These are phyloP conservation scores for Xylaria castorea DNA, from an alignment of 495 filamentous ascomycete species.

Conservation along the genomic window DNA sequence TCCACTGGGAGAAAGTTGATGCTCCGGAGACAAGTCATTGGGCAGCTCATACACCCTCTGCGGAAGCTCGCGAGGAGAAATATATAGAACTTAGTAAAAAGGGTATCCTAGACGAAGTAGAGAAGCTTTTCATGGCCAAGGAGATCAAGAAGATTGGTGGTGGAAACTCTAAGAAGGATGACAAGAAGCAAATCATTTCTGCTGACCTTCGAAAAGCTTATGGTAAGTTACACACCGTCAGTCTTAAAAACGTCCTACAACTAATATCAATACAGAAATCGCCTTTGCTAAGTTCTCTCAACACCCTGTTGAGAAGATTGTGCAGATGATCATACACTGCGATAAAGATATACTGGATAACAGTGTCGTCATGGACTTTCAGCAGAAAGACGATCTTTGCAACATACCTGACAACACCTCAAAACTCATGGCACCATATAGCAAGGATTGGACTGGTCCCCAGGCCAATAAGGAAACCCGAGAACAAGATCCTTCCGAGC, in stretches of 20 bases:
- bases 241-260: neutral
- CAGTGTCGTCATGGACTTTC: constrained; percentile 94
- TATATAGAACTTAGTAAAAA: constrained; percentile 90
- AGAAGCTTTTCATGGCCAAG: constrained; percentile 96
- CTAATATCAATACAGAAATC: constrained; percentile 66
- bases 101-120: constrained; percentile 95
- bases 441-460: constrained; percentile 93
- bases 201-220: constrained; percentile 90
- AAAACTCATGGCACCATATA: constrained; percentile 93
- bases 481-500: constrained; percentile 86
- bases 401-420: constrained; percentile 87
- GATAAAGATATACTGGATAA: constrained; percentile 92
- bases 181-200: constrained; percentile 97
- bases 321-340: constrained; percentile 94
- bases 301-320: constrained; percentile 78
- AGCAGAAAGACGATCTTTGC: constrained; percentile 90
- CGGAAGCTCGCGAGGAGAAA: constrained; percentile 88
- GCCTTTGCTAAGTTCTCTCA: constrained; percentile 88
- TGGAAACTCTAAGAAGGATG: constrained; percentile 73
- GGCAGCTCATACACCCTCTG: constrained; percentile 83
- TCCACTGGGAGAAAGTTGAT: constrained; percentile 99
- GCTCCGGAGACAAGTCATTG: constrained; percentile 92
- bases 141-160: constrained; percentile 89
- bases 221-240: constrained; percentile 52
- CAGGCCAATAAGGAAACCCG: constrained; percentile 78